Percentiles rank a stretch among this genome's conserved stretches.
Conservation (phyloP, 495 filamentous ascomycete genomes). For the Xylona heveae region DNA sequence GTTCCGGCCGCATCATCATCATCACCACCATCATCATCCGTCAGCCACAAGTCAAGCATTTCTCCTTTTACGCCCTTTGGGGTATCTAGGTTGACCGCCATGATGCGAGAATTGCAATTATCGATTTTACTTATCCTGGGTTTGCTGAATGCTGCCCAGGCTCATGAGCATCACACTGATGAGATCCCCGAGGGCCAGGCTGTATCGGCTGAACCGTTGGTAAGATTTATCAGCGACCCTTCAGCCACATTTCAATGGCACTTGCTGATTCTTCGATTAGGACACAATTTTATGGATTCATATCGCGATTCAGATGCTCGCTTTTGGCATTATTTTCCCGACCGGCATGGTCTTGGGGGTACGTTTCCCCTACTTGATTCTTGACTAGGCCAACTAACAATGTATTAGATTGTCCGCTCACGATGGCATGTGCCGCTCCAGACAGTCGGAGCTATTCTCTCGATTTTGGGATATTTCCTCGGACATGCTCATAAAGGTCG, state of each 20-base stretch:
- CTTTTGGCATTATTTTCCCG: constrained; percentile 84
- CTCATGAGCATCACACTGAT: constrained; percentile 60
- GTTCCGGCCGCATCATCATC: too few relatives aligned
- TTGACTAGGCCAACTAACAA: background rate
- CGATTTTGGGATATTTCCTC: constrained; percentile 70
- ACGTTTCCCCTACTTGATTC: constrained; percentile 14
- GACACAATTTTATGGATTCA: constrained; percentile 82
- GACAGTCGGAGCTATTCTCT: constrained; percentile 47
- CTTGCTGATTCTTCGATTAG: constrained; percentile 22
- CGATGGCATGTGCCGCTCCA: constrained; percentile 92
- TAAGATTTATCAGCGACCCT: too few relatives aligned
- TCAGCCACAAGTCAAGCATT: too few relatives aligned
- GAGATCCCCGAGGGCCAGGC: constrained; percentile 54
- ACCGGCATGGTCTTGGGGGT: constrained; percentile 90
- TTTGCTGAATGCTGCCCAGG: too few relatives aligned
- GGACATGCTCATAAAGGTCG: constrained; percentile 80
- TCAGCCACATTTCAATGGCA: too few relatives aligned
- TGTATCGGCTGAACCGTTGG: constrained; percentile 64
- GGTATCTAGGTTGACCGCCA: too few relatives aligned
- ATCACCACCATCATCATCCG: too few relatives aligned
- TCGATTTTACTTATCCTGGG: too few relatives aligned
- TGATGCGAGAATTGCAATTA: too few relatives aligned
- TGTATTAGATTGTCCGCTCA: constrained; percentile 54
- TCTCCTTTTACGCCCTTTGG: too few relatives aligned
- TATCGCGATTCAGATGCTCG: constrained; percentile 68